Percentiles rank a stretch among this genome's conserved stretches.
These are phyloP conservation scores for Thielaviopsis ethacetica DNA, from an alignment of 2,329 filamentous ascomycete genomes.

Conservation along the genomic window DNA sequence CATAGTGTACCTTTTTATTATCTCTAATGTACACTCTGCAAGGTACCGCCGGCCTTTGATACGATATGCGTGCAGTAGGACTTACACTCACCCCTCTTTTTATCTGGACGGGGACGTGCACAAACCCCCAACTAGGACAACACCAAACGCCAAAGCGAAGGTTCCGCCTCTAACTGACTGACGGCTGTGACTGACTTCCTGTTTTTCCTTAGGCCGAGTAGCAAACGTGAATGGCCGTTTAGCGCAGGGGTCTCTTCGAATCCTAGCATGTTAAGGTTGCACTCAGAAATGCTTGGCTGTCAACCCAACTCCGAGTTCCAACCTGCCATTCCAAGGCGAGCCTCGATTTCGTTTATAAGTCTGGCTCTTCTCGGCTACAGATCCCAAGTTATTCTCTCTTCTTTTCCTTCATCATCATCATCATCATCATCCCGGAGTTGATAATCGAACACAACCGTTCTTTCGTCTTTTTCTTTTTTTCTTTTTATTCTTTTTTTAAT, in stretches of 20 bases:
- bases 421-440: conserved; percentile 10
- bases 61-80: neutral
- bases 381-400: conserved; percentile 1
- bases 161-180: conserved; percentile 5
- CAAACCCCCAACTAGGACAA: neutral
- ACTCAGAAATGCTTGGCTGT: neutral
- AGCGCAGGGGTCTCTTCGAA: neutral
- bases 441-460: conserved; percentile 7
- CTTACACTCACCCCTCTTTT: neutral
- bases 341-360: conserved; percentile 2
- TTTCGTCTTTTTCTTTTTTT: conserved; percentile 10
- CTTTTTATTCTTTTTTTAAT: neutral
- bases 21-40: neutral
- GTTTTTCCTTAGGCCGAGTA: neutral
- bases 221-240: neutral
- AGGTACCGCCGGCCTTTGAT: neutral
- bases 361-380: conserved; percentile 5
- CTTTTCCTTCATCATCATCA: conserved; percentile 3
- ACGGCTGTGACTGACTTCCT: neutral
- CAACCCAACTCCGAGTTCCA: neutral
- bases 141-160: neutral
- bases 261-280: conserved; percentile 1
- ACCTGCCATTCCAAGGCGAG: neutral
- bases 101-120: neutral
- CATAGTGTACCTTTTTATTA: neutral